These are phyloP conservation scores for Pneumocystis wakefieldiae DNA, from an alignment of 1,139 yeast genomes.

Conservation along the genomic window DNA sequence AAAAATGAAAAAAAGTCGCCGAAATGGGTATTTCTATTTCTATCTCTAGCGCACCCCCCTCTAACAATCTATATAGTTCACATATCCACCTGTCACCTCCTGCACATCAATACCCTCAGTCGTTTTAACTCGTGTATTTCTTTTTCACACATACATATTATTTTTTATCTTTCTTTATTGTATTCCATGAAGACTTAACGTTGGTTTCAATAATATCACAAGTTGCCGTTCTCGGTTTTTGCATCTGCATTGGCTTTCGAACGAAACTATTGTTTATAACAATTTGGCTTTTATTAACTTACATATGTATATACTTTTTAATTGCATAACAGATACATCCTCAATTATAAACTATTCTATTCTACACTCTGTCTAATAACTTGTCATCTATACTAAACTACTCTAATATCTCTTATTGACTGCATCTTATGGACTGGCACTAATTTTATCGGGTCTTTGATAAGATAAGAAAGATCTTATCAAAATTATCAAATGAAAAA, in stretches of 20 bases:
- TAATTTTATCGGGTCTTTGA: too few species aligned
- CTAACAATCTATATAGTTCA: constrained; percentile 11
- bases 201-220: not conserved
- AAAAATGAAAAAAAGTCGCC: constrained; percentile 67
- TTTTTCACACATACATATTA: not conserved
- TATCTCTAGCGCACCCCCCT: not conserved
- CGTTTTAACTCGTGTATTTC: constrained; percentile 13
- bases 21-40: constrained; percentile 47
- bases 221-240: not conserved
- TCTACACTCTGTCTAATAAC: too few species aligned
- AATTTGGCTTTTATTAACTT: not conserved
- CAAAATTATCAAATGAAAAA: not conserved
- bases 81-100: constrained; percentile 16
- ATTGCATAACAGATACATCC: not conserved
- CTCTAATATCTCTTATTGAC: too few species aligned
- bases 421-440: too few species aligned
- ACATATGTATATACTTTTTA: not conserved
- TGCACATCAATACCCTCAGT: constrained; percentile 19
- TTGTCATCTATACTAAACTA: too few species aligned
- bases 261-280: not conserved
- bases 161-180: not conserved
- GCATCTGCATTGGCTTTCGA: not conserved
- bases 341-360: not conserved
- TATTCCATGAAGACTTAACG: not conserved
- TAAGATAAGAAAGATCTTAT: not conserved